Evolutionary conservation across 805 yeast species (phyloP).

Genomic region (Lipomyces oligophaga): DNA sequence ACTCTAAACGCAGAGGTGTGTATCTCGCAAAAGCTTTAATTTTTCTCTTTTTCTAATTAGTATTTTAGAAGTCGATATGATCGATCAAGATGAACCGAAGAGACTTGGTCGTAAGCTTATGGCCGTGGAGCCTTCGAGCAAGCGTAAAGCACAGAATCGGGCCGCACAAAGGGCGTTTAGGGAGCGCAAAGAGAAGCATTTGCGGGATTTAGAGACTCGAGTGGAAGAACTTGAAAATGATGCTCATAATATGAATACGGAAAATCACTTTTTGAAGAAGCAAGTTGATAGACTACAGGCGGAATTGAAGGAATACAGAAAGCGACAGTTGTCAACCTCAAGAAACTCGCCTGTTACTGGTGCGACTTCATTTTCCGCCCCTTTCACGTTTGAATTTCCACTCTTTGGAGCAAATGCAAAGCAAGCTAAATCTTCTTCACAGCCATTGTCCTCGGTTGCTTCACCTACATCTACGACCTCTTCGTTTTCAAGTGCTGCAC

Average conservation of each 20-base stretch:
- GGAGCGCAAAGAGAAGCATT: slow-evolving; percentile 83
- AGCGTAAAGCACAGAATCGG: slow-evolving; percentile 92
- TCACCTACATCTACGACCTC: slow-evolving; percentile 6
- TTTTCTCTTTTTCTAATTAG: not conserved
- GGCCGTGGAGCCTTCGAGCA: slow-evolving; percentile 73
- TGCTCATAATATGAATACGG: slow-evolving; percentile 62
- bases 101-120: slow-evolving; percentile 83
- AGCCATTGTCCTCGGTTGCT: not conserved
- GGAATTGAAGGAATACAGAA: slow-evolving; percentile 63
- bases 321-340: slow-evolving; percentile 28
- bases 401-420: slow-evolving; percentile 39
- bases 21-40: not conserved
- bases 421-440: not conserved
- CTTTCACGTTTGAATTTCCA: slow-evolving; percentile 55
- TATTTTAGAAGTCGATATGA: slow-evolving; percentile 8
- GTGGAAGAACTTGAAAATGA: slow-evolving; percentile 70
- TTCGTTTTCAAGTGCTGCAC: slow-evolving; percentile 5
- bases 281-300: slow-evolving; percentile 71
- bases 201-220: slow-evolving; percentile 79
- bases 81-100: slow-evolving; percentile 28
- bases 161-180: slow-evolving; percentile 98
- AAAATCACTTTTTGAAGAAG: slow-evolving; percentile 65
- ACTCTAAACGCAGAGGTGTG: slow-evolving; percentile 21
- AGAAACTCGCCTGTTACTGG: slow-evolving; percentile 14
- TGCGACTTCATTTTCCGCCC: slow-evolving; percentile 14